Evolutionary conservation across 2,329 filamentous ascomycete genomes (phyloP).

Genomic region (Paecilomyces fulvus): DNA sequence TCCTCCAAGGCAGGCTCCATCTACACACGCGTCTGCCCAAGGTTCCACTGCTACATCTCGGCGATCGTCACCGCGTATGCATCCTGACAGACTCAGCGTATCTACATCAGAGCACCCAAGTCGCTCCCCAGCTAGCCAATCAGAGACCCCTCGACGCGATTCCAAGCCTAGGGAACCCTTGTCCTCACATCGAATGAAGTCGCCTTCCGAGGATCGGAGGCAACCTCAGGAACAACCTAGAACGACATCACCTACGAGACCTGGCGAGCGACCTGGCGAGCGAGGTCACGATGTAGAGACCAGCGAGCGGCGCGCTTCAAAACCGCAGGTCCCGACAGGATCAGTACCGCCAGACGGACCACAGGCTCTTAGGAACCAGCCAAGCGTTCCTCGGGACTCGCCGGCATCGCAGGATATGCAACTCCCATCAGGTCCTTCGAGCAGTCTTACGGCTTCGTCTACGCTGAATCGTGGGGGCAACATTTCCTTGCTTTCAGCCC

Average conservation of each 20-base stretch:
- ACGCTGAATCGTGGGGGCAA: slow-evolving; percentile 30
- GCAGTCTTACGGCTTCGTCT: slow-evolving; percentile 25
- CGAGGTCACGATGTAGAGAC: background rate
- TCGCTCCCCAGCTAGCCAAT: slow-evolving; percentile 17
- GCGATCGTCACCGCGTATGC: slow-evolving; percentile 52
- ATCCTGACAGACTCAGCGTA: slow-evolving; percentile 43
- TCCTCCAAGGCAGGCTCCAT: slow-evolving; percentile 29
- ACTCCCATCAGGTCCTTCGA: slow-evolving; percentile 29
- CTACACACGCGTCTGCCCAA: slow-evolving; percentile 43
- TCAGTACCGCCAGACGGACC: slow-evolving; percentile 7
- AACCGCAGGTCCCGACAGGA: slow-evolving; percentile 6
- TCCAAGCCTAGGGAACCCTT: slow-evolving; percentile 11
- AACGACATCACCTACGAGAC: slow-evolving; percentile 6
- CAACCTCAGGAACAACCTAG: slow-evolving; percentile 9
- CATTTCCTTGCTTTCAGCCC: slow-evolving; percentile 36
- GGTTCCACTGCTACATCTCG: slow-evolving; percentile 51
- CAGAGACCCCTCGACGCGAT: slow-evolving; percentile 13
- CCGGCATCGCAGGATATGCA: slow-evolving; percentile 14
- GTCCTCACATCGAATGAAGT: slow-evolving; percentile 6
- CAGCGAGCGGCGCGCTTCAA: slow-evolving; percentile 9
- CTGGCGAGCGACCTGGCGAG: slow-evolving; percentile 1
- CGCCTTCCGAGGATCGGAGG: slow-evolving; percentile 1
- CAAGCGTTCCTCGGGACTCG: slow-evolving; percentile 22
- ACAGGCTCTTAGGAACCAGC: background rate
- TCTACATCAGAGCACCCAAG: slow-evolving; percentile 22